Conservation (phyloP, 345 rosid genomes). For the Euphorbia lathyris region DNA sequence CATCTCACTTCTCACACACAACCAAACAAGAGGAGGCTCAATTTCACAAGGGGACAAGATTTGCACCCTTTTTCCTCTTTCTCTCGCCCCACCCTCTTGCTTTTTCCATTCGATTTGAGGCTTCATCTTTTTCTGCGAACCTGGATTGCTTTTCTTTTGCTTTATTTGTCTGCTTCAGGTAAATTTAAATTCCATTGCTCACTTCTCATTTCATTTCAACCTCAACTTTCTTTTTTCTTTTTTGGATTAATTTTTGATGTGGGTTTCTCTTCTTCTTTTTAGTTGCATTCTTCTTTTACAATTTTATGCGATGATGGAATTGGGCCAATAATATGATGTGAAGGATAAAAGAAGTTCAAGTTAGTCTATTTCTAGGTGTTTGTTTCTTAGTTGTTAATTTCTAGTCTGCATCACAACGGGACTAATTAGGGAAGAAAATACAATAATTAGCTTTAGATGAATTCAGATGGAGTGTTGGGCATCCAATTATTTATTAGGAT, state of each 20-base stretch:
- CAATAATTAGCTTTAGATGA: background rate
- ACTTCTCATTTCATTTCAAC: background rate
- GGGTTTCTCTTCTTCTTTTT: background rate
- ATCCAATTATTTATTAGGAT: background rate
- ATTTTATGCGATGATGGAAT: background rate
- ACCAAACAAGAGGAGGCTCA: too few species aligned
- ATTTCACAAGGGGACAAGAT: conserved; percentile 1
- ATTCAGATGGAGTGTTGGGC: background rate
- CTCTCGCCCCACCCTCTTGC: background rate
- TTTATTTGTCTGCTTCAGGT: conserved; percentile 22
- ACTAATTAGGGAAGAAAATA: conserved; percentile 1
- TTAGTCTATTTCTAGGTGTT: background rate
- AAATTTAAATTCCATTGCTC: background rate
- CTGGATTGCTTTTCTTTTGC: background rate
- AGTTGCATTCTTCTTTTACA: background rate
- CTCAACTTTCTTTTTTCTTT: background rate
- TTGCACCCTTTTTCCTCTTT: background rate
- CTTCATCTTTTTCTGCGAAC: background rate
- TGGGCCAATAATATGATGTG: background rate
- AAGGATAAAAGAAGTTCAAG: background rate
- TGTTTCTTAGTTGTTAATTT: background rate
- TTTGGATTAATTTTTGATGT: background rate
- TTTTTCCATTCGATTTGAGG: background rate
- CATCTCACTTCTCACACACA: too few species aligned
- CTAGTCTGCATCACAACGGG: background rate